Evolutionary conservation across 495 filamentous ascomycete species (phyloP), one percentile per base, ranked within the genome.

Genomic region (Penicillium diatomitis): DNA sequence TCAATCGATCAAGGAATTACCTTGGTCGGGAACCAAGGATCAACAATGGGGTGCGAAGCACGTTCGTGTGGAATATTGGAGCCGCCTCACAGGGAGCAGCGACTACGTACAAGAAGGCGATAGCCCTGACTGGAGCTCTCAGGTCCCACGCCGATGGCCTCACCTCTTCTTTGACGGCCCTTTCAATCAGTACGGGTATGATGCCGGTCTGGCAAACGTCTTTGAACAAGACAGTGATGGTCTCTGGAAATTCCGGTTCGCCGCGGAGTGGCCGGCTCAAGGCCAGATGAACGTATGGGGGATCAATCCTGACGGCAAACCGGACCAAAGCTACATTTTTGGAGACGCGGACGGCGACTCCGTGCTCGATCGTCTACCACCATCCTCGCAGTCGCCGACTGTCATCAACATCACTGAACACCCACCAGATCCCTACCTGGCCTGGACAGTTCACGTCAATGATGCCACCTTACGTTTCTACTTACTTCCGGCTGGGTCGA

Each of bases 271-370:
- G 75, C 83, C 83, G 8, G 72, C 76, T 8, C 64, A 73, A 37
- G 81, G 81, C 51, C 80, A 83, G 50, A 64, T 86, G 49, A 87
- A 85, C 53, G 68, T 80, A 2, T 87, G 83, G 83, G 83, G 83
- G 36, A 80, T 84, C 53, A 82, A 86, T 53, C 73, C 75, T 0
- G 76, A 85, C 61, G 80, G 82, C 10, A 65, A 78, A 53, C 82
- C 83, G 3, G 82, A 86, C 52, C 64, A 79, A 43, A 74, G 73
- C 10, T 73, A 67, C 32, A 69, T 83, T 4, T 76, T 71, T 45
- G 82, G 82, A 32, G 82, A 86, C 53, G 72, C 80, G 4, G 76
- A 86, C 53, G 70, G 68, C 8, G 76, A 87, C 56, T 69, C 68
- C 1, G 69, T 86, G 7, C 58, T 87, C 11, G 83, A 87, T 54